Conservation (phyloP, 179 eudicot genomes). For the Sideroxylon spinosum region DNA sequence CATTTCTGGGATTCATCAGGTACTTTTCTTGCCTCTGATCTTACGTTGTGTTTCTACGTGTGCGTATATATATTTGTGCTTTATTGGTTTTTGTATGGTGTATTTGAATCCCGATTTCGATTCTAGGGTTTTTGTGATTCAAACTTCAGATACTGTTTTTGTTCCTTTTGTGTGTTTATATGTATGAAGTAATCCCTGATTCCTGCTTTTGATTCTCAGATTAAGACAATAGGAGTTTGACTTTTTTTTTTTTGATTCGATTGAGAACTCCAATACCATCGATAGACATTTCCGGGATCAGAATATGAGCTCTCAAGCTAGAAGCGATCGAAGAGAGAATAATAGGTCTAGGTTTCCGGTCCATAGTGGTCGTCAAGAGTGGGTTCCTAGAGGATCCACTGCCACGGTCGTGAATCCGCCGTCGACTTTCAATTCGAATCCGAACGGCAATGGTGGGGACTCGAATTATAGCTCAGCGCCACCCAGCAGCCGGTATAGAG, state of each 20-base stretch:
- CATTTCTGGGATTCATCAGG: neutral
- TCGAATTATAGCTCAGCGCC: slow-evolving; percentile 19
- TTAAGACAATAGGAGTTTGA: neutral
- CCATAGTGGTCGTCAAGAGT: slow-evolving; percentile 48
- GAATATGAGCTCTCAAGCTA: slow-evolving; percentile 66
- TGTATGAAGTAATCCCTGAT: neutral
- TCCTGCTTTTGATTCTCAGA: neutral
- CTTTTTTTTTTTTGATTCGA: too few relatives aligned
- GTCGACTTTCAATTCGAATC: slow-evolving; percentile 11
- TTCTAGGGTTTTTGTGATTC: neutral
- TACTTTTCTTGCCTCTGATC: neutral
- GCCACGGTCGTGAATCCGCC: slow-evolving; percentile 23
- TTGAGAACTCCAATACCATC: too few relatives aligned
- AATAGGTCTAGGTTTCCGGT: slow-evolving; percentile 37
- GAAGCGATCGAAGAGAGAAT: slow-evolving; percentile 45
- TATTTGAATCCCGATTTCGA: neutral
- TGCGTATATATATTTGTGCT: neutral
- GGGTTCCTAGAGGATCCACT: slow-evolving; percentile 55
- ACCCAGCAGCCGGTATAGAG: slow-evolving; percentile 20
- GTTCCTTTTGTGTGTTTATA: neutral
- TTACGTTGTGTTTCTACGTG: neutral
- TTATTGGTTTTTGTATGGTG: neutral
- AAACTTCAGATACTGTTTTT: neutral
- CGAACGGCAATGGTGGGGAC: slow-evolving; percentile 32
- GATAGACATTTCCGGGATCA: neutral